Evolutionary conservation across 805 yeast genomes (phyloP), one percentile per base, ranked within the genome.

Genomic region (Candida piceae): DNA sequence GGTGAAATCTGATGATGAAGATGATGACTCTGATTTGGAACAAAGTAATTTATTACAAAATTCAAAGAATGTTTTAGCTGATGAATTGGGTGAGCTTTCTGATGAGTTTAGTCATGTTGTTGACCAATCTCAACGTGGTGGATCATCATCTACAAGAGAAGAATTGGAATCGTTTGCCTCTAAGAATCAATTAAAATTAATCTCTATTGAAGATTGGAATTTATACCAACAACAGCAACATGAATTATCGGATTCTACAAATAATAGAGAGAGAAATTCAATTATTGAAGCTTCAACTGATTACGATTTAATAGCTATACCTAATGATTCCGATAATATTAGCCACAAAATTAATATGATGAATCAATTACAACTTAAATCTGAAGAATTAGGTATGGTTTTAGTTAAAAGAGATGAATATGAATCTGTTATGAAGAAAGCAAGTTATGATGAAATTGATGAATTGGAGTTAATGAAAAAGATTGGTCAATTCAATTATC

Each of bases 91-190:
- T 5, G 42, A 42, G 31, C 25, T 48, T 19, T 32, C 43, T 2
- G 39, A 35, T 16, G 41, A 41, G 19, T 30, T 29, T 11, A 45
- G 37, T 30, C 13, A 24, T 12, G 12, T 24, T 24, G 26, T 24
- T 24, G 13, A 7, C 6, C 26, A 24, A 9, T 13, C 26, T 9
- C 23, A 7, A 9, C 26, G 13, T 5, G 6, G 6, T 24, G 13
- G 7, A 24, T 9, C 6, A 24, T 24, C 5, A 21, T 15, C n/a
- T 18, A 33, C 26, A 12, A 12, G 47, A 16, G 41, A 36, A 4
- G 57, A 56, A n/a, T 50, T 63, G 13, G 51, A 58, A 34, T 33
- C 46, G 8, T 62, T 57, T 36, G 66, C 64, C 6, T 42, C 49
- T 8, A 39, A 44, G 17, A 55, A 60, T 35, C 47, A 52, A 12